A percentile compares a stretch with the other conserved stretches of the same genome.
Conservation (phyloP, 1,139 yeast genomes). For the Maudiozyma humilis region DNA sequence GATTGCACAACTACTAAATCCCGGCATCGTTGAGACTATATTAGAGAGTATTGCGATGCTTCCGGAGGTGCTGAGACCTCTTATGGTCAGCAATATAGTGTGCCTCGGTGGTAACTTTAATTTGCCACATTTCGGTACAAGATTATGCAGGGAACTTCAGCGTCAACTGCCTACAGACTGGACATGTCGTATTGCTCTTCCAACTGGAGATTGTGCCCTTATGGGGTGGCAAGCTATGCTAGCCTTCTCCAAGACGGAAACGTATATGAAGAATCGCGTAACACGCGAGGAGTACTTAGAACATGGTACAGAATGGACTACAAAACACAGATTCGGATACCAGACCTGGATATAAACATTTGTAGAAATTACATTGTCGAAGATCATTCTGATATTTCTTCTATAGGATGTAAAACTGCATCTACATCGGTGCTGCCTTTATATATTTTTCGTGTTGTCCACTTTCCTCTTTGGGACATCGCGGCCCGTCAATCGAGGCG, state of each 20-base stretch:
- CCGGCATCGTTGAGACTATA: conserved; percentile 65
- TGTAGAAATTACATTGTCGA: neutral
- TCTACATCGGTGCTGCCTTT: no score
- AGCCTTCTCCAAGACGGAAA: conserved; percentile 43
- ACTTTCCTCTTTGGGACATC: conserved; percentile 2
- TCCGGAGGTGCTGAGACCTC: conserved; percentile 69
- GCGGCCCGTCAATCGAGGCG: neutral
- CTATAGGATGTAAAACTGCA: no score
- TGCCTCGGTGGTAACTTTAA: conserved; percentile 78
- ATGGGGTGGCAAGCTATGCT: conserved; percentile 54
- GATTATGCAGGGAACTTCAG: conserved; percentile 54
- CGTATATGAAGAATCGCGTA: conserved; percentile 49
- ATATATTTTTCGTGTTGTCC: conserved; percentile 1
- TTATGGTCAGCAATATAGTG: conserved; percentile 70
- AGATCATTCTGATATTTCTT: no score
- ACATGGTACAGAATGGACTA: conserved; percentile 69
- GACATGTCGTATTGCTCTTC: conserved; percentile 46
- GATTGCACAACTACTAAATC: conserved; percentile 64
- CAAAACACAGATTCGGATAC: conserved; percentile 66
- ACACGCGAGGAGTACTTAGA: conserved; percentile 76
- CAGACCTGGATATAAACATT: conserved; percentile 31
- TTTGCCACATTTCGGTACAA: conserved; percentile 54
- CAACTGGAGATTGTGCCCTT: conserved; percentile 35
- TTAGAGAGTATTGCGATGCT: conserved; percentile 61
- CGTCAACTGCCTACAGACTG: conserved; percentile 62